These are phyloP conservation scores for Ceratobasidium sp. DNA, from an alignment of 1,284 basidiomycete genomes.

Conservation along the genomic window DNA sequence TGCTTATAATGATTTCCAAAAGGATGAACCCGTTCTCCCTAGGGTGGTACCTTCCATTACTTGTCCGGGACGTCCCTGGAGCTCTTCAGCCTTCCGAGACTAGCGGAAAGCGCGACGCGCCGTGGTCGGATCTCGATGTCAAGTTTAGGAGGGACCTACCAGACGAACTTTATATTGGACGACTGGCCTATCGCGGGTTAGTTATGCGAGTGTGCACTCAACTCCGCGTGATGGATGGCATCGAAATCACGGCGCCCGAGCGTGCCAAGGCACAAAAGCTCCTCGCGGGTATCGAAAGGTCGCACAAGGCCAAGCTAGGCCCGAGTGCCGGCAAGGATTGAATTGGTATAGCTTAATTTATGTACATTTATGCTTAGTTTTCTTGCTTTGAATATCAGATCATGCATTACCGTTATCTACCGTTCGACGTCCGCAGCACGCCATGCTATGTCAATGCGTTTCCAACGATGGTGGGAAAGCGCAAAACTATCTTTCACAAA, in stretches of 20 bases:
- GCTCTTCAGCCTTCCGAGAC: slow-evolving; percentile 69
- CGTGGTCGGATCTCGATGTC: slow-evolving; percentile 80
- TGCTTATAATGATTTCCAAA: slow-evolving; percentile 33
- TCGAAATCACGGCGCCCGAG: slow-evolving; percentile 82
- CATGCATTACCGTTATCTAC: slow-evolving; percentile 13
- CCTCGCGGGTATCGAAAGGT: slow-evolving; percentile 63
- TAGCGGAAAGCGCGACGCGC: slow-evolving; percentile 45
- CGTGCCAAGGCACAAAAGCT: slow-evolving; percentile 79
- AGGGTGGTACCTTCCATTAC: slow-evolving; percentile 91
- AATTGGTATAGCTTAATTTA: slow-evolving; percentile 41
- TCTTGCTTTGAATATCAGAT: slow-evolving; percentile 42
- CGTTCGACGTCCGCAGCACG: neutral
- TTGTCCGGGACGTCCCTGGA: slow-evolving; percentile 73
- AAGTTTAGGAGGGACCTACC: slow-evolving; percentile 90
- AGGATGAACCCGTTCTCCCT: slow-evolving; percentile 96
- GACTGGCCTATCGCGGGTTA: slow-evolving; percentile 87
- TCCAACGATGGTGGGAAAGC: neutral
- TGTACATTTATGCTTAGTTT: slow-evolving; percentile 44
- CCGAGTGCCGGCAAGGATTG: slow-evolving; percentile 4
- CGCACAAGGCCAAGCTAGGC: slow-evolving; percentile 33
- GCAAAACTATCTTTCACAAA: neutral
- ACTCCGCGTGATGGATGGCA: slow-evolving; percentile 82
- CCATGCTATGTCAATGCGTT: neutral
- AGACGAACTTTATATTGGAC: slow-evolving; percentile 83
- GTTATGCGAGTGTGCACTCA: slow-evolving; percentile 78